Evolutionary conservation across 768 basidiomycete species (phyloP).

Genomic region (Termitomyces heimii): DNA sequence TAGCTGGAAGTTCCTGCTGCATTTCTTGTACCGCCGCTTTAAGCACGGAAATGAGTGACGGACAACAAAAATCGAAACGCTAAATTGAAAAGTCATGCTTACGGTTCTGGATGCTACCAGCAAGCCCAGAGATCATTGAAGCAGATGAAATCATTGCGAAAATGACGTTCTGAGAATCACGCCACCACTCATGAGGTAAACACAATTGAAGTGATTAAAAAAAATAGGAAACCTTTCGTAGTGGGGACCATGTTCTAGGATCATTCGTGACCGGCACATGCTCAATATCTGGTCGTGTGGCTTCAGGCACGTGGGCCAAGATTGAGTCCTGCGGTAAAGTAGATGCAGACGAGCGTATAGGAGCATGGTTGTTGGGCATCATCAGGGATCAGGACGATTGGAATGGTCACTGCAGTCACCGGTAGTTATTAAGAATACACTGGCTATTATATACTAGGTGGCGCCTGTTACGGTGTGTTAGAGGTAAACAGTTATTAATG

Average conservation of each 20-base stretch:
- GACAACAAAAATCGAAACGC: neutral
- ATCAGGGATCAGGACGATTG: conserved; percentile 1
- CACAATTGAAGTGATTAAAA: neutral
- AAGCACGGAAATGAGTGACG: neutral
- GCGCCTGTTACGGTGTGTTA: neutral
- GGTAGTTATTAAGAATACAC: neutral
- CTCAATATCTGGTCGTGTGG: conserved; percentile 38
- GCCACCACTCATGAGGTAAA: neutral
- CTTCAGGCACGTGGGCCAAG: neutral
- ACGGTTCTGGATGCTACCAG: conserved; percentile 64
- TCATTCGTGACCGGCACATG: conserved; percentile 53
- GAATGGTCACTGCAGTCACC: neutral
- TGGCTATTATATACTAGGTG: conserved; percentile 6
- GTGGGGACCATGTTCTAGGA: conserved; percentile 51
- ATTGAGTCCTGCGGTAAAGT: neutral
- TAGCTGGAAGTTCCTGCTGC: conserved; percentile 53
- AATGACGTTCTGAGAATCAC: conserved; percentile 30
- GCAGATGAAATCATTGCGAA: conserved; percentile 45
- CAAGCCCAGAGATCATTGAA: conserved; percentile 53
- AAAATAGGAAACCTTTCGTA: conserved; percentile 41
- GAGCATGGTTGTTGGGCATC: neutral
- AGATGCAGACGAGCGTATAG: neutral
- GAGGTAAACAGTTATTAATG: neutral
- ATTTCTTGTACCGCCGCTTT: conserved; percentile 61
- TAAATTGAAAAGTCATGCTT: conserved; percentile 11